Evolutionary conservation across 306 rosid species (phyloP).

Genomic region (Trifolium fragiferum): DNA sequence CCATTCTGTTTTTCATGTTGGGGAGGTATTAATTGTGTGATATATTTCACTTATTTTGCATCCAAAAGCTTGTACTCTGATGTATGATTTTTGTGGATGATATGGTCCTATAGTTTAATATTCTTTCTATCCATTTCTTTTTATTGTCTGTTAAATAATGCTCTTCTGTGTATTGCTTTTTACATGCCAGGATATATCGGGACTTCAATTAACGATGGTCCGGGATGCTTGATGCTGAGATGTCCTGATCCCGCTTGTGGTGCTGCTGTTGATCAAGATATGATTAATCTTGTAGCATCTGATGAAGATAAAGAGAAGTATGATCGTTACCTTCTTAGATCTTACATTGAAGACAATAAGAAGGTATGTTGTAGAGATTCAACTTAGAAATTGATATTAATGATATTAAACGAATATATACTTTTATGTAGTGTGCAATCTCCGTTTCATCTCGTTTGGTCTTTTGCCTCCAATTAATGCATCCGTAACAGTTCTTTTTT

Average conservation of each 20-base stretch:
- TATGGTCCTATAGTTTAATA: conserved; percentile 10
- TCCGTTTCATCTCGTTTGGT: neutral
- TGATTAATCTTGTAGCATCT: conserved; percentile 58
- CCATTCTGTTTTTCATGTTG: conserved; percentile 74
- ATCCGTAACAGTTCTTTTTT: conserved; percentile 9
- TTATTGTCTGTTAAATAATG: neutral
- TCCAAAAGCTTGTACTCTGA: neutral
- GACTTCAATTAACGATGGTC: conserved; percentile 78
- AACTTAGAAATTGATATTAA: conserved; percentile 6
- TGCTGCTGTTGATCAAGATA: conserved; percentile 74
- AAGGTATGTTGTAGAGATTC: conserved; percentile 47
- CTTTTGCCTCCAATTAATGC: neutral
- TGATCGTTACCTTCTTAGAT: conserved; percentile 70
- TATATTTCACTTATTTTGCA: conserved; percentile 21
- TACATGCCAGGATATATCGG: conserved; percentile 57
- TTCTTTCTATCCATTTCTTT: neutral
- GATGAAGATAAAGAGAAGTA: conserved; percentile 63
- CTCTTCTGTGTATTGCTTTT: conserved; percentile 27
- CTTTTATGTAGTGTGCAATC: conserved; percentile 2
- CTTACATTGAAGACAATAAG: conserved; percentile 76
- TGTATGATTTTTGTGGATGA: neutral
- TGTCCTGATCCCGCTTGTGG: conserved; percentile 83
- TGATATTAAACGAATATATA: conserved; percentile 25
- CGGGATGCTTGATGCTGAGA: conserved; percentile 79
- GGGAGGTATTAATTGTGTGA: conserved; percentile 48